phyloP scores from a whole-genome alignment of 2,329 filamentous ascomycete genomes.

The Davidsoniella eucalypti region DNA sequence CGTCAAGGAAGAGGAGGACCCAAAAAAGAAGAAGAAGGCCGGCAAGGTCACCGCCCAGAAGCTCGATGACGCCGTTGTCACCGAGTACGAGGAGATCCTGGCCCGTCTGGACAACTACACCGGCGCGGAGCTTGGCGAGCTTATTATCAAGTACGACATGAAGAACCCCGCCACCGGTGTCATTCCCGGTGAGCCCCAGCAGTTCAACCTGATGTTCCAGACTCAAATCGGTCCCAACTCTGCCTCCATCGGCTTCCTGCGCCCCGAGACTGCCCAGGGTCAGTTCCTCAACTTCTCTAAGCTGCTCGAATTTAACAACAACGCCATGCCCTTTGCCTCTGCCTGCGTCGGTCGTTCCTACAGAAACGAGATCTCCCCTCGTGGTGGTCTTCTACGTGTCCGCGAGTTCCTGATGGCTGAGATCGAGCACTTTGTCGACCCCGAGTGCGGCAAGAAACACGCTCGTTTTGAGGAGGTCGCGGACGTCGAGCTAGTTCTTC shows the following conservation, averaged over 20 bases:
- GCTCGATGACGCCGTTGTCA: slow-evolving; percentile 68
- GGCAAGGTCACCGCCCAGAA: slow-evolving; percentile 65
- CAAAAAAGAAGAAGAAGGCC: slow-evolving; percentile 72
- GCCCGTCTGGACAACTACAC: slow-evolving; percentile 93
- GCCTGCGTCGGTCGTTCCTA: slow-evolving; percentile 96
- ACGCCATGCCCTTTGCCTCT: slow-evolving; percentile 90
- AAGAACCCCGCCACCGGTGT: slow-evolving; percentile 69
- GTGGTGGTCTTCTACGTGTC: slow-evolving; percentile 78
- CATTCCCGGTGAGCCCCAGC: slow-evolving; percentile 62
- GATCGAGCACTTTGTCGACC: slow-evolving; percentile 97
- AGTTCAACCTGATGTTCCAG: slow-evolving; percentile 99
- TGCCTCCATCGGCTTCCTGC: slow-evolving; percentile 68
- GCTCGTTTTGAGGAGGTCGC: slow-evolving; percentile 72
- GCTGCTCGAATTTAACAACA: slow-evolving; percentile 89
- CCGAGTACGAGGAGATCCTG: slow-evolving; percentile 82
- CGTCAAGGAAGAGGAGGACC: slow-evolving; percentile 56
- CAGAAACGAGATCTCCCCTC: slow-evolving; percentile 92
- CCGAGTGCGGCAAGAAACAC: slow-evolving; percentile 88
- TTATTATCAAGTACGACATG: slow-evolving; percentile 83
- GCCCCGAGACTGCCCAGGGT: slow-evolving; percentile 92
- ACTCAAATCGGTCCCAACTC: slow-evolving; percentile 86
- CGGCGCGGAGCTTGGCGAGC: slow-evolving; percentile 65
- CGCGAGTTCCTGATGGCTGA: slow-evolving; percentile 98
- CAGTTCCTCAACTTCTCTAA: slow-evolving; percentile 97
- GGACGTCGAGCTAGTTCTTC: slow-evolving; percentile 64